These are phyloP conservation scores for Psilocybe cubensis DNA, from an alignment of 768 basidiomycete species.

Conservation along the genomic window DNA sequence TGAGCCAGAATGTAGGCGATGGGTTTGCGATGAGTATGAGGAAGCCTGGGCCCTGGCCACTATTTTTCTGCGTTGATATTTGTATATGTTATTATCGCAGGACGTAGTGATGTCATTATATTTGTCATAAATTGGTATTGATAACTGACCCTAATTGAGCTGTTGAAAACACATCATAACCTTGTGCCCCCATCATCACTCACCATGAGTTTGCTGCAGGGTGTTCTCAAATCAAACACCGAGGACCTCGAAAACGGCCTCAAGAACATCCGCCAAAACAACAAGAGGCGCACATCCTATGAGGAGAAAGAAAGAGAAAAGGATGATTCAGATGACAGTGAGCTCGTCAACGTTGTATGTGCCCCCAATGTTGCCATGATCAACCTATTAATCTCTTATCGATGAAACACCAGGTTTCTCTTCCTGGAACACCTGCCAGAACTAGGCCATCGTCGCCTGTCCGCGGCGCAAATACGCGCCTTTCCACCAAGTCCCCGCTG, in stretches of 20 bases:
- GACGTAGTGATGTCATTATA: constrained; percentile 9
- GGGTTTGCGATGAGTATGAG: too few species aligned
- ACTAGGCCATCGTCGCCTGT: constrained; percentile 65
- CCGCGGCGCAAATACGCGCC: constrained; percentile 46
- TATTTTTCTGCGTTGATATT: neutral
- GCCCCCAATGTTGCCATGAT: constrained; percentile 1
- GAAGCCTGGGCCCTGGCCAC: neutral
- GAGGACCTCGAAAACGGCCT: constrained; percentile 42
- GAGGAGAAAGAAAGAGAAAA: constrained; percentile 46
- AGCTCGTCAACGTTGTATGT: constrained; percentile 74
- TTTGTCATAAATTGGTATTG: constrained; percentile 29
- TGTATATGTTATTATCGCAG: neutral
- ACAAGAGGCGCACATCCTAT: constrained; percentile 19
- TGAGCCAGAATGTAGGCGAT: too few species aligned
- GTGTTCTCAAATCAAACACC: constrained; percentile 61
- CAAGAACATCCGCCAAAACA: constrained; percentile 29
- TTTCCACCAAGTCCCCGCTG: constrained; percentile 52
- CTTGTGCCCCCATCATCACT: constrained; percentile 9
- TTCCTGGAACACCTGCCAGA: constrained; percentile 68
- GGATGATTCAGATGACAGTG: constrained; percentile 69
- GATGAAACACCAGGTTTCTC: constrained; percentile 52
- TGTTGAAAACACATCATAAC: neutral
- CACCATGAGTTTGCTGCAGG: constrained; percentile 71
- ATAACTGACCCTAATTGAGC: neutral
- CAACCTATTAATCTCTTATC: constrained; percentile 10